A percentile compares a stretch with the other conserved stretches of the same genome.
phyloP scores from a whole-genome alignment of 495 filamentous ascomycete species.

The Penicillium flavigenum region DNA sequence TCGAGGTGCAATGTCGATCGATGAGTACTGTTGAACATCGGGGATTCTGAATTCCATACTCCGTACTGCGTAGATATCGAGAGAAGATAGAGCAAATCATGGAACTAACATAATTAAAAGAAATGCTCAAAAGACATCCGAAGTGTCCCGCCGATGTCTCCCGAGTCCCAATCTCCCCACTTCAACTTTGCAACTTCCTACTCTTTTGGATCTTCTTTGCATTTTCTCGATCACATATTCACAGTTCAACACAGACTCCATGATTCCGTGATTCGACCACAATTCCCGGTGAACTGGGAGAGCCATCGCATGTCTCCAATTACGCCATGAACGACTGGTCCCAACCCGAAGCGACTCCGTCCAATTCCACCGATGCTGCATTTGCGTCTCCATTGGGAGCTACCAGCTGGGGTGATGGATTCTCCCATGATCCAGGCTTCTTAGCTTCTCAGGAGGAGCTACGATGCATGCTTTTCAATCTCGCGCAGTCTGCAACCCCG shows the following conservation, averaged over 20 bases:
- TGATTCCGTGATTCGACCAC: background rate
- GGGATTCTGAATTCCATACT: background rate
- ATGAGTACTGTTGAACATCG: background rate
- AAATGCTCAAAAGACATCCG: background rate
- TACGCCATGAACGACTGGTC: background rate
- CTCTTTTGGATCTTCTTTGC: background rate
- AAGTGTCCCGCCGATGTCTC: background rate
- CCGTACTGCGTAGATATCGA: background rate
- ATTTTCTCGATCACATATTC: background rate
- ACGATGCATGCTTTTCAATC: conserved; percentile 37
- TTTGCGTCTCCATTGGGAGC: conserved; percentile 26
- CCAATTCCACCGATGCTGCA: conserved; percentile 22
- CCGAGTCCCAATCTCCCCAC: background rate
- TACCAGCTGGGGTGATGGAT: conserved; percentile 36
- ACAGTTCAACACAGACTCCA: background rate
- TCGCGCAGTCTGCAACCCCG: conserved; percentile 37
- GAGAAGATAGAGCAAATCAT: background rate
- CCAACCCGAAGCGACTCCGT: background rate
- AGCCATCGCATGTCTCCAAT: background rate
- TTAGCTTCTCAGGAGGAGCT: conserved; percentile 42
- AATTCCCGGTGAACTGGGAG: background rate
- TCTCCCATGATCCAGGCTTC: conserved; percentile 39
- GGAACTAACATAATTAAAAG: background rate
- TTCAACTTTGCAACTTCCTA: background rate
- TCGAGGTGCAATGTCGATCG: background rate